phyloP scores from a whole-genome alignment of 257 asterid genomes.

The Orobanche coerulescens region DNA sequence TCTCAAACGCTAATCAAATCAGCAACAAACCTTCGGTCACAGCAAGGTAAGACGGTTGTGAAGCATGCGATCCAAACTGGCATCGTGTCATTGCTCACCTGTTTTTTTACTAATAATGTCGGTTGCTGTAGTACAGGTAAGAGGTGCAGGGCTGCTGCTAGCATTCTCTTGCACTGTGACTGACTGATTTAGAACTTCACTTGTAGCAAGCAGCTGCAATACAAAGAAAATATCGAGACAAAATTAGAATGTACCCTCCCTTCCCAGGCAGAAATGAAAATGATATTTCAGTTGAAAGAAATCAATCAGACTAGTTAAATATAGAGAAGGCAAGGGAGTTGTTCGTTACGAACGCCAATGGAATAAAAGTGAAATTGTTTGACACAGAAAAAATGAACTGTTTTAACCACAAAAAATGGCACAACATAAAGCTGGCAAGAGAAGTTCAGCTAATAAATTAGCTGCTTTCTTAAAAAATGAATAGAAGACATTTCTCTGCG shows the following conservation, averaged over 20 bases:
- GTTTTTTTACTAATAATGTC: slow-evolving; percentile 38
- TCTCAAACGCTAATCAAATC: background rate
- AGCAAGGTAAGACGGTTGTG: background rate
- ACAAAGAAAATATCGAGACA: slow-evolving; percentile 10
- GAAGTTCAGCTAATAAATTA: no score
- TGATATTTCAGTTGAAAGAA: background rate
- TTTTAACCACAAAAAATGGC: no score
- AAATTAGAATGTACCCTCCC: background rate
- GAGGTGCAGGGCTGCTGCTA: slow-evolving; percentile 19
- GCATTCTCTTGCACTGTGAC: slow-evolving; percentile 26
- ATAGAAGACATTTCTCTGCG: no score
- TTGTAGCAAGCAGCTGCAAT: slow-evolving; percentile 40
- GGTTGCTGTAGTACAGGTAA: slow-evolving; percentile 21
- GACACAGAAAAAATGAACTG: no score
- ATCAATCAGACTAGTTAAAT: no score
- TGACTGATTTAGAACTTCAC: slow-evolving; percentile 28
- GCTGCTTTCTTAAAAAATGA: no score
- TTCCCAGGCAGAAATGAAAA: background rate
- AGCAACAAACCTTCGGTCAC: background rate
- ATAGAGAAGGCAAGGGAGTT: no score
- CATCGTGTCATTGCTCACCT: slow-evolving; percentile 20
- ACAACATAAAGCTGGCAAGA: no score
- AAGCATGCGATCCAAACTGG: background rate
- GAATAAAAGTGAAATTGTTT: no score
- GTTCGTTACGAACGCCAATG: no score